Conservation (phyloP, 164 flowering plant species). For the Warburgia ugandensis region DNA sequence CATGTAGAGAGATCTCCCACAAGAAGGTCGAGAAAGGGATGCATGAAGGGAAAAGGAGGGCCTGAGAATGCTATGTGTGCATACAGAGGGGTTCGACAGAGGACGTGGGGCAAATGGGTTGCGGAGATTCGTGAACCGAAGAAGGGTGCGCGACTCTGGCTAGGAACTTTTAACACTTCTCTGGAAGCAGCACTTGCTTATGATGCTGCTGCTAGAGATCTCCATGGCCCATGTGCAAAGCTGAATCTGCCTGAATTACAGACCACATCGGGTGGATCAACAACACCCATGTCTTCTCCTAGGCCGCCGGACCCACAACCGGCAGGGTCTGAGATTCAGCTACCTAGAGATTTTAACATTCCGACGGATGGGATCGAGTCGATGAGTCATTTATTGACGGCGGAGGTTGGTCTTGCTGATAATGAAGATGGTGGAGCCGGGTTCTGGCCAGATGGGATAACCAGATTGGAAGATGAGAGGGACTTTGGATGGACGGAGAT, state of each 20-base stretch:
- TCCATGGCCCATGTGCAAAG: slow-evolving; percentile 34
- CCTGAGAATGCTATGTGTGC: slow-evolving; percentile 48
- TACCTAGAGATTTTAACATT: too few relatives aligned
- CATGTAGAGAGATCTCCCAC: slow-evolving; percentile 3
- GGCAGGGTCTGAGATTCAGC: too few relatives aligned
- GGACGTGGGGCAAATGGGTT: slow-evolving; percentile 77
- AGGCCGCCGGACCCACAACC: too few relatives aligned
- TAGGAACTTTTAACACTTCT: slow-evolving; percentile 53
- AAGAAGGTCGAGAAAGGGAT: slow-evolving; percentile 49
- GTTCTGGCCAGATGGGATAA: too few relatives aligned
- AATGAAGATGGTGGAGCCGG: too few relatives aligned
- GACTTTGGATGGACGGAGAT: too few relatives aligned
- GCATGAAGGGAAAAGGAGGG: slow-evolving; percentile 67
- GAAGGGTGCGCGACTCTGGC: slow-evolving; percentile 46
- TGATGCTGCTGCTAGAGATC: slow-evolving; percentile 40
- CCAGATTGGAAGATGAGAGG: too few relatives aligned
- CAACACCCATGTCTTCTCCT: slow-evolving; percentile 20
- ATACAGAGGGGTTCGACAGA: slow-evolving; percentile 52
- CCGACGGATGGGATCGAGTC: too few relatives aligned
- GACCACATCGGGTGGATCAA: background rate
- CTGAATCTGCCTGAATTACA: slow-evolving; percentile 32
- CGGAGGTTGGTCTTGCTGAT: too few relatives aligned
- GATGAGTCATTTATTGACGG: too few relatives aligned
- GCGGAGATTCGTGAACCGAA: slow-evolving; percentile 63
- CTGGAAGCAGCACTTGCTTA: slow-evolving; percentile 53